Evolutionary conservation across 176 grass and related monocot genomes (phyloP), one percentile per base, ranked within the genome.

Genomic region (Paspalum vaginatum): DNA sequence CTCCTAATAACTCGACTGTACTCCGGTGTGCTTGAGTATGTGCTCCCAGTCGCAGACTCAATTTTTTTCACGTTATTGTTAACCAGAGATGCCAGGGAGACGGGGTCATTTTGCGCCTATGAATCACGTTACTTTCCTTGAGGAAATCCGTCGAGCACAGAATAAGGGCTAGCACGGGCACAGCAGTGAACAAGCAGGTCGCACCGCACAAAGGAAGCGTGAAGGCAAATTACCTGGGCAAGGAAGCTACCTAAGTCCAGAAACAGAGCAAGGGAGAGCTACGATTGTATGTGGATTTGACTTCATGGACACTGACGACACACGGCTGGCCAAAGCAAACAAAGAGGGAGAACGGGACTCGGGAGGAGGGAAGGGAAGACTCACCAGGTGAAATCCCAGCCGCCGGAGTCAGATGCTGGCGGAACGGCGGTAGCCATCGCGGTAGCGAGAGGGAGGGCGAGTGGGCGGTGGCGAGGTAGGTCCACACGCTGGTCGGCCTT

Each of bases 361-460:
- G 68, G 40, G 11, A 17, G 26, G 17, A 21, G 13, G 26, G 18
- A 6, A 26, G 22, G 68, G 78, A 63, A 27, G 55, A 6, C 9
- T 83, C 74, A 88, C 85, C 72, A 87, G 46, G 85, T 77, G 48
- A 87, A 87, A 47, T 64, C 73, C 85, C 85, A 87, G 32, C 46
- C 76, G 0, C 4, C 39, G 39, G 63, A 76, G 8, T 63, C 62
- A 51, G 62, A n/a, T 10, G 46, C 15, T 38, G 79, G 74, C 0
- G 64, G 63, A 9, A 24, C 44, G 24, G 61, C 48, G n/a, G 22
- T 65, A 53, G 64, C 79, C 85, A 87, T 88, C 52, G 24, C 24
- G 68, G 46, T 4, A 51, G 24, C 68, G 22, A 9, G 46, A 61
- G 25, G 20, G 11, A 5, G 42, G 8, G 26, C 11, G 14, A 32